These are phyloP conservation scores for Fusarium zealandicum DNA, from an alignment of 2,329 filamentous ascomycete species.

Conservation along the genomic window DNA sequence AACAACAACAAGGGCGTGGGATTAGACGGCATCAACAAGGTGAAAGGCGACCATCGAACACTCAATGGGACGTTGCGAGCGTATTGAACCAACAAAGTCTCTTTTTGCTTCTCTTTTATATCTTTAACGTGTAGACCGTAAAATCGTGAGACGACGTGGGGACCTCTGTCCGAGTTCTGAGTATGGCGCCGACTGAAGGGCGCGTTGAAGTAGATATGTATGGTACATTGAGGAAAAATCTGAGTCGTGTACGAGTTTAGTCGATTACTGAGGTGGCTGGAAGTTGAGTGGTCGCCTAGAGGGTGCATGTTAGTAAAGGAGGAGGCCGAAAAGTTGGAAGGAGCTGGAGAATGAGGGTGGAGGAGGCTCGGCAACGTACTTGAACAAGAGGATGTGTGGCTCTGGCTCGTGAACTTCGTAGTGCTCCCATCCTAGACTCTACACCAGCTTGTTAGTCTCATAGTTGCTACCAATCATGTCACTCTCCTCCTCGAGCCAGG, in stretches of 20 bases:
- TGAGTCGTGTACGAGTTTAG: conserved; percentile 19
- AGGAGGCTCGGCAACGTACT: conserved; percentile 68
- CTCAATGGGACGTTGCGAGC: conserved; percentile 31
- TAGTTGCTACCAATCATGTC: not conserved
- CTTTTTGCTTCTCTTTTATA: conserved; percentile 40
- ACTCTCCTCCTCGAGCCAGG: not conserved
- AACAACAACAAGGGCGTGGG: conserved; percentile 1
- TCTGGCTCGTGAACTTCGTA: conserved; percentile 99
- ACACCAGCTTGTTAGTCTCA: conserved; percentile 30
- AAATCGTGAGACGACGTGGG: conserved; percentile 39
- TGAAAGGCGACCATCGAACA: conserved; percentile 24
- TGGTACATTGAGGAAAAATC: conserved; percentile 39
- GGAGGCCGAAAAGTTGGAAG: not conserved
- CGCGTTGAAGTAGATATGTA: conserved; percentile 40
- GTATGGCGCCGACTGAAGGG: conserved; percentile 32
- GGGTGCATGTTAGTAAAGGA: conserved; percentile 1
- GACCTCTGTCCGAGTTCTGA: conserved; percentile 27
- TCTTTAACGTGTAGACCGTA: conserved; percentile 42
- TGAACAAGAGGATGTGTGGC: conserved; percentile 97
- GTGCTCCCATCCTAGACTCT: conserved; percentile 99
- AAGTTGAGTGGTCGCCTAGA: conserved; percentile 85
- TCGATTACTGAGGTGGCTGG: conserved; percentile 68
- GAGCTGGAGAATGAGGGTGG: not conserved
- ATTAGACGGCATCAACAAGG: conserved; percentile 12
- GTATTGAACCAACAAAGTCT: conserved; percentile 37